Percentiles rank a stretch among this genome's conserved stretches.
Conservation (phyloP, 2,329 filamentous ascomycete genomes). For the Alternaria sp. region DNA sequence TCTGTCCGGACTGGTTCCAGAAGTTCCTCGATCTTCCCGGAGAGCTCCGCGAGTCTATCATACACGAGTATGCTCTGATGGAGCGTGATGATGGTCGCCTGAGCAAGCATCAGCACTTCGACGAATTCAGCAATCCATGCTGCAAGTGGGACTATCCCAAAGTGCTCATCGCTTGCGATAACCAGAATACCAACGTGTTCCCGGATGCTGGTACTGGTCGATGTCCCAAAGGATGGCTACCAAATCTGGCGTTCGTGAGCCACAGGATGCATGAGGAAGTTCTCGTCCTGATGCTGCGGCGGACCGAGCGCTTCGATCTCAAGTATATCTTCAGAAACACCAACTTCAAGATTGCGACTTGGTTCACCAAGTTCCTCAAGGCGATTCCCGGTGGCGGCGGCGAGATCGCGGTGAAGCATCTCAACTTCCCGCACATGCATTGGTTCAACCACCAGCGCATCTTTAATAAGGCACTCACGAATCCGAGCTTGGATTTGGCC, state of each 20-base stretch:
- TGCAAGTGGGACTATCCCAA: neutral
- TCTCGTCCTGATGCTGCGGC: neutral
- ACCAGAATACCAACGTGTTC: neutral
- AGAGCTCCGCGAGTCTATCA: neutral
- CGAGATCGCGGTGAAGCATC: neutral
- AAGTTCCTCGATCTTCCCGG: neutral
- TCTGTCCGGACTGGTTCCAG: neutral
- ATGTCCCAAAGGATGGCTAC: neutral
- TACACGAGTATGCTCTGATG: neutral
- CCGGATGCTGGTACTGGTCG: neutral
- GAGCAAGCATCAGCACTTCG: neutral
- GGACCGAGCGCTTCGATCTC: neutral
- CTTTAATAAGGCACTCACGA: no score
- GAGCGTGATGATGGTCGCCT: neutral
- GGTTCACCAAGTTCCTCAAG: neutral
- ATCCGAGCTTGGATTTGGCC: constrained; percentile 1
- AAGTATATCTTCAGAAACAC: constrained; percentile 1
- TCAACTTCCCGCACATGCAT: constrained; percentile 10
- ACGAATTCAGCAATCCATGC: neutral
- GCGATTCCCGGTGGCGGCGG: neutral
- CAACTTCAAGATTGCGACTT: constrained; percentile 7
- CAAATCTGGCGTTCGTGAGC: neutral
- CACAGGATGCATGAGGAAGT: neutral
- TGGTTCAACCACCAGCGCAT: neutral
- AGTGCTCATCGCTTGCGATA: neutral